Evolutionary conservation across 805 yeast species (phyloP).

Genomic region (Myxozyma monticola): DNA sequence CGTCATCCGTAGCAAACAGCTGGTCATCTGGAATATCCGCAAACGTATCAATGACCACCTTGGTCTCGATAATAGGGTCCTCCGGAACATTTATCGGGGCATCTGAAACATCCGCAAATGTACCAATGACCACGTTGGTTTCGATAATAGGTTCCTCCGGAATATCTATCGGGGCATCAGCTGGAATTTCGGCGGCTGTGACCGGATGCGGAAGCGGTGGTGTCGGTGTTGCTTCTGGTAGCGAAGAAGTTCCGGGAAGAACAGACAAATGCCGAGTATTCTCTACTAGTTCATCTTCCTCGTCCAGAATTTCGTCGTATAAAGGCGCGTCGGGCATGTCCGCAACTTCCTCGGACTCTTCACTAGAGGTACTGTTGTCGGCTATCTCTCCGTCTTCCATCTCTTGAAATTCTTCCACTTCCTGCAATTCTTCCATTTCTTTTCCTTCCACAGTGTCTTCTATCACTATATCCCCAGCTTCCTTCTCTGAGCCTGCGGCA

Average conservation of each 20-base stretch:
- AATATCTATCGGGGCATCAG: background rate
- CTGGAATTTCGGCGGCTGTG: background rate
- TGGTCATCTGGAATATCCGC: constrained; percentile 14
- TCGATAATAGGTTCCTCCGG: background rate
- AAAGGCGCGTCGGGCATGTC: constrained; percentile 2
- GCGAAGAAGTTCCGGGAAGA: background rate
- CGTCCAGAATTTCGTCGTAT: constrained; percentile 23
- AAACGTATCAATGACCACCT: background rate
- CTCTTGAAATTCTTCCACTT: constrained; percentile 6
- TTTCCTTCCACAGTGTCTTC: constrained; percentile 2
- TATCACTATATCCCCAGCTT: constrained; percentile 5
- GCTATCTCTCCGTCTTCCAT: constrained; percentile 2
- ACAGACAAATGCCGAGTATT: constrained; percentile 12
- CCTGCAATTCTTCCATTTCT: constrained; percentile 6
- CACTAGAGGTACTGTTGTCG: constrained; percentile 2
- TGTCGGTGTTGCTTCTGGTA: background rate
- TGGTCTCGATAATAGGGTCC: background rate
- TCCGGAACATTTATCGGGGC: background rate
- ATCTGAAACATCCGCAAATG: background rate
- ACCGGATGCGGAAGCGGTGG: constrained; percentile 14
- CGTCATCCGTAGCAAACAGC: constrained; percentile 17
- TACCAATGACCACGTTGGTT: background rate
- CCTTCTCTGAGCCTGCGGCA: background rate
- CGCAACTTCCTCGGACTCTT: constrained; percentile 1
- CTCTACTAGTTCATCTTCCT: constrained; percentile 25